phyloP scores from a whole-genome alignment of 2,329 filamentous ascomycete genomes.

The Cordyceps cateniannulata region DNA sequence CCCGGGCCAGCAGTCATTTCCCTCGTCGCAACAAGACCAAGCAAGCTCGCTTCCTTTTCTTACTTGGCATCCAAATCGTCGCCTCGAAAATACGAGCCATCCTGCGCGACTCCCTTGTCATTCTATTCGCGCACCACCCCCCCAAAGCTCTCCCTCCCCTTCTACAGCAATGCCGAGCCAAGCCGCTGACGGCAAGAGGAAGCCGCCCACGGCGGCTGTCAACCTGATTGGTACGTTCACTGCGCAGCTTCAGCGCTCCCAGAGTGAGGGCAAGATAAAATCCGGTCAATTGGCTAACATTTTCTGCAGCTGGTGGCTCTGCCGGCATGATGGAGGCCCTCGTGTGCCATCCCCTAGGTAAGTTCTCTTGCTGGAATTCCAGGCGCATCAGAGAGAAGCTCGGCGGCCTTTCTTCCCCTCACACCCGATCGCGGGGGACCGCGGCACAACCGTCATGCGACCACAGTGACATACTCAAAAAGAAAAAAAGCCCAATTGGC shows the following conservation, averaged over 20 bases:
- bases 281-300: constrained; percentile 19
- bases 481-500: not conserved
- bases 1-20: constrained; percentile 1
- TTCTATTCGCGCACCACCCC: not conserved
- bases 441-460: not conserved
- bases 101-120: not conserved
- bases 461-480: not conserved
- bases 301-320: constrained; percentile 72
- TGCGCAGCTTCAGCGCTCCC: not conserved
- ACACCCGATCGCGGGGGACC: not conserved
- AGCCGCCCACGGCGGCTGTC: constrained; percentile 76
- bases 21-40: not conserved
- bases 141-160: not conserved
- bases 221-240: constrained; percentile 73
- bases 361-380: constrained; percentile 19
- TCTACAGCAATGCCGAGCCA: constrained; percentile 26
- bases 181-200: constrained; percentile 45
- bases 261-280: constrained; percentile 8
- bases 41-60: not conserved
- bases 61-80: not conserved
- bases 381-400: not conserved
- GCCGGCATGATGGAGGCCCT: constrained; percentile 99
- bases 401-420: constrained; percentile 6
- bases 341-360: constrained; percentile 88
- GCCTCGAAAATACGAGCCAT: not conserved